phyloP scores from a whole-genome alignment of 1,284 basidiomycete species.

The Takashimella tepidaria region DNA sequence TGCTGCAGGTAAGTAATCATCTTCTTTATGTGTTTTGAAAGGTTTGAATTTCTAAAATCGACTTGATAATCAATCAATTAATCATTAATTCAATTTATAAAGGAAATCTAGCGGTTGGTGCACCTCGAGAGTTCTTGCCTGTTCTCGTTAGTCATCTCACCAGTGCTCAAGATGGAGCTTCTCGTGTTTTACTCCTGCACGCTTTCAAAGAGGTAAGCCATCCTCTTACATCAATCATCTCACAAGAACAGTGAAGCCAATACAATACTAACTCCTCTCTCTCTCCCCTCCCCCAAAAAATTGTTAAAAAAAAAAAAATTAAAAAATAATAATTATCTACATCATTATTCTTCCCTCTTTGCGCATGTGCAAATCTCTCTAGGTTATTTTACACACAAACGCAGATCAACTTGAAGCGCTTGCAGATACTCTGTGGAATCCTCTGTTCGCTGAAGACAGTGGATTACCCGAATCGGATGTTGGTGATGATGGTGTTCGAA shows the following conservation, averaged over 20 bases:
- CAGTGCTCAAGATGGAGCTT: constrained; percentile 59
- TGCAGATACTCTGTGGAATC: constrained; percentile 83
- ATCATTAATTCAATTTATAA: too few species aligned
- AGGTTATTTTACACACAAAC: constrained; percentile 88
- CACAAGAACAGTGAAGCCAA: not conserved
- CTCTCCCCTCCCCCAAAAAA: too few species aligned
- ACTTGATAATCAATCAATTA: too few species aligned
- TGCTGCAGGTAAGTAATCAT: constrained; percentile 71
- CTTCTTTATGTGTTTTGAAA: too few species aligned
- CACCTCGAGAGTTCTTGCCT: constrained; percentile 77
- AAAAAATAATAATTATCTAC: too few species aligned
- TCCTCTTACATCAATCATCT: not conserved
- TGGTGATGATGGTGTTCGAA: constrained; percentile 84
- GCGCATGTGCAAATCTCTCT: constrained; percentile 1
- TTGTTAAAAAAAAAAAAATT: too few species aligned
- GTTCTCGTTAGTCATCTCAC: constrained; percentile 76
- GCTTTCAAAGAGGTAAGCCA: constrained; percentile 77
- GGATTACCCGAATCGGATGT: constrained; percentile 51
- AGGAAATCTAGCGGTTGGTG: constrained; percentile 94
- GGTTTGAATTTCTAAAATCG: too few species aligned
- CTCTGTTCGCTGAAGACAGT: constrained; percentile 62
- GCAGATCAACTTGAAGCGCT: constrained; percentile 73
- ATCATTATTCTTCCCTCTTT: not conserved
- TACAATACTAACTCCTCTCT: too few species aligned
- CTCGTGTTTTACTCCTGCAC: constrained; percentile 76